These are phyloP conservation scores for Bipolaris cookei DNA, from an alignment of 2,329 filamentous ascomycete genomes.

Conservation along the genomic window DNA sequence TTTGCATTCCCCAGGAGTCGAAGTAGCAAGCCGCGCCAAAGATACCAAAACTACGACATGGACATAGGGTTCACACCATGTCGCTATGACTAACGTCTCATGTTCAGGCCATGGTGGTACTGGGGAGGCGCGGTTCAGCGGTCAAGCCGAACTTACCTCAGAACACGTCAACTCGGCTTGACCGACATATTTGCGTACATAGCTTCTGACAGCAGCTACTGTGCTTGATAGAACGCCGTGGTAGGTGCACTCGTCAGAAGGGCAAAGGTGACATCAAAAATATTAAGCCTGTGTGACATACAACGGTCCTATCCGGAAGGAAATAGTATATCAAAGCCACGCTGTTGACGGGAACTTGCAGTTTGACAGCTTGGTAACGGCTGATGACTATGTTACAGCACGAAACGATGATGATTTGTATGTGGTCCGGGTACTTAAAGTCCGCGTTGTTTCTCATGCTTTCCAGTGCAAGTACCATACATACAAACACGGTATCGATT, in stretches of 20 bases:
- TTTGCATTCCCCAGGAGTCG: neutral
- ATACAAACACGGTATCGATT: neutral
- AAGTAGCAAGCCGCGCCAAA: constrained; percentile 16
- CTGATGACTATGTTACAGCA: neutral
- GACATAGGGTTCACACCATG: constrained; percentile 13
- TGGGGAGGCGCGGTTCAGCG: constrained; percentile 6
- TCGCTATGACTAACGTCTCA: constrained; percentile 4
- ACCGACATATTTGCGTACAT: constrained; percentile 9
- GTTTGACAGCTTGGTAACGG: constrained; percentile 27
- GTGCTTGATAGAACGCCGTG: constrained; percentile 9
- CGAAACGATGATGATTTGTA: constrained; percentile 8
- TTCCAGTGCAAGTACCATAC: neutral
- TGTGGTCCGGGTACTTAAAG: constrained; percentile 3
- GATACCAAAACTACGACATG: constrained; percentile 1
- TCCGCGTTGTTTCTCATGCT: constrained; percentile 2
- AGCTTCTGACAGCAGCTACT: neutral
- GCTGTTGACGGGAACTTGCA: constrained; percentile 23
- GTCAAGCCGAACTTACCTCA: constrained; percentile 6
- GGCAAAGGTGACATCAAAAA: constrained; percentile 8
- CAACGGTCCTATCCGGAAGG: constrained; percentile 6
- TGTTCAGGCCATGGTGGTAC: constrained; percentile 12
- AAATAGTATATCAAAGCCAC: constrained; percentile 17
- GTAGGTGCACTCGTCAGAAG: constrained; percentile 5
- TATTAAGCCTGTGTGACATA: constrained; percentile 11
- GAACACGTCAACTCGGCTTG: constrained; percentile 19